Evolutionary conservation across 306 rosid species (phyloP), one percentile per base, ranked within the genome.

Genomic region (Argentina anserina): DNA sequence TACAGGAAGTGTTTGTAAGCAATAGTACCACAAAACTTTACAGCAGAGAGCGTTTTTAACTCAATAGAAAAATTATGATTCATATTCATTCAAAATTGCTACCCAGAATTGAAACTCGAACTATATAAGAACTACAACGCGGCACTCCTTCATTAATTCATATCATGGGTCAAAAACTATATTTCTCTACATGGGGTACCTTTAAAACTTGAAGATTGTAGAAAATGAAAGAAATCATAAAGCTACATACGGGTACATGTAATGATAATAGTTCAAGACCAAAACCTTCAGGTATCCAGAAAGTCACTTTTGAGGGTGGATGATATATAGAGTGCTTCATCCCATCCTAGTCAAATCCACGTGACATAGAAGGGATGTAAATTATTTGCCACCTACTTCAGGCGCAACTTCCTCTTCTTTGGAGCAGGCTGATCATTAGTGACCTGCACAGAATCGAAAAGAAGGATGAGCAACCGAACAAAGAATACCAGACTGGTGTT

Each of bases 391-490:
- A 28, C 37, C 81, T 79, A 72, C 21, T 81, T 80, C 34, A 74
- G 86, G 42, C 84, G 86, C 55, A 90, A 89, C 80, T 85, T 94
- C 59, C 86, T 89, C 84, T 91, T 94, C 92, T 91, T 94, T n/a
- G 97, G 91, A 65, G 82, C 81, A 74, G 97, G 85, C 21, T 83
- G 89, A 65, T 80, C 75, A 26, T 15, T 4, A 75, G 75, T 72
- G 58, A 88, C 86, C 97, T 94, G 84, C 71, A 81, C 50, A 63
- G 20, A 36, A 75, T 26, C 75, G 31, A 36, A 56, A 26, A 64
- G 29, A 58, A 41, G 28, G 36, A 63, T 60, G 14, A 40, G 31
- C 9, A 50, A 64, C 55, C 29, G 14, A 25, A 41, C 70, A 60
- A 34, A 20, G 6, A 3, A 26, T 68, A 18, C 42, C 11, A 25